These are phyloP conservation scores for Albugo laibachii DNA, from an alignment of 352 stramenopile genomes.

Conservation along the genomic window DNA sequence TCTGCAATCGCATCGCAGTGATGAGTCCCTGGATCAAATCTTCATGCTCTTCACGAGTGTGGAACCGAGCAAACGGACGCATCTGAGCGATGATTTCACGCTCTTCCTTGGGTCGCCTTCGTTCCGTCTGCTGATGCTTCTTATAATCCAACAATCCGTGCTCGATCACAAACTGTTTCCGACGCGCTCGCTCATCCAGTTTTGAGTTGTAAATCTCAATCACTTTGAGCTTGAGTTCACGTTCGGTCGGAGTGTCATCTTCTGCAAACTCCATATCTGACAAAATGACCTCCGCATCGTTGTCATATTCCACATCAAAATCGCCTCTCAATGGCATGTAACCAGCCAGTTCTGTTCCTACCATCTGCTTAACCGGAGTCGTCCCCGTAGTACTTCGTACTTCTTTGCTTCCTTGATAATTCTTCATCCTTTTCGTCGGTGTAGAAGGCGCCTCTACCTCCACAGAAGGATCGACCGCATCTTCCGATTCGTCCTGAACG, in stretches of 20 bases:
- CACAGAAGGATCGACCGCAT: constrained; percentile 2
- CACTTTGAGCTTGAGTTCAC: constrained; percentile 89
- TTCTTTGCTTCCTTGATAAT: neutral
- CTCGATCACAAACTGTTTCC: constrained; percentile 85
- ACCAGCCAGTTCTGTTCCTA: constrained; percentile 51
- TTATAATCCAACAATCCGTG: constrained; percentile 87
- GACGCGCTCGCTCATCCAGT: constrained; percentile 82
- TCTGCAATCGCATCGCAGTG: constrained; percentile 78
- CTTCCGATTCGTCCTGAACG: constrained; percentile 3
- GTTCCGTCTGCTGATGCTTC: constrained; percentile 82
- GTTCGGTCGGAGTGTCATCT: constrained; percentile 75
- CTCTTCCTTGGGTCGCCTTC: constrained; percentile 84
- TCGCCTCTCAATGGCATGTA: constrained; percentile 94
- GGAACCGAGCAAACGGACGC: constrained; percentile 90
- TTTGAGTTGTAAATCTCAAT: constrained; percentile 95
- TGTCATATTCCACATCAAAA: constrained; percentile 97
- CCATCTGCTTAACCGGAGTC: constrained; percentile 8
- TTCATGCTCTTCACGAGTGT: constrained; percentile 85
- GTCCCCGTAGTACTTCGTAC: neutral
- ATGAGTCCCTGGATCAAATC: constrained; percentile 85
- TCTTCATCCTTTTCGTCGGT: constrained; percentile 10
- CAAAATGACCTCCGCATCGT: constrained; percentile 91
- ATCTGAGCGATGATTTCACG: constrained; percentile 87
- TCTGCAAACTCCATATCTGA: constrained; percentile 92
- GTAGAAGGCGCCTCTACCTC: neutral